Evolutionary conservation across 2,329 filamentous ascomycete genomes (phyloP).

Genomic region (Sporothrix mexicana): DNA sequence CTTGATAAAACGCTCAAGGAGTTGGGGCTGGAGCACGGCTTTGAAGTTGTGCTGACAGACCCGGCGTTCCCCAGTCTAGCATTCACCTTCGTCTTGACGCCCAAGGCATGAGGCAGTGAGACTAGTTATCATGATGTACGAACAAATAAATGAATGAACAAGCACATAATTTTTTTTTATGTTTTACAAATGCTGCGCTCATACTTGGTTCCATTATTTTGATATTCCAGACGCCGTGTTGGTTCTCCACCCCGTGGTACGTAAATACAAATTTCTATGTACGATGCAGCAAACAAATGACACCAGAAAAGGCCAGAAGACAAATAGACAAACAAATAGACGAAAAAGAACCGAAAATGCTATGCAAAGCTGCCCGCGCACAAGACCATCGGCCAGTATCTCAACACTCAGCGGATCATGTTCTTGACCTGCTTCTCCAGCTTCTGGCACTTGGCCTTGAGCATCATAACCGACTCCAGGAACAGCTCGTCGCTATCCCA

Average conservation of each 20-base stretch:
- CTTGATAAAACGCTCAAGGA: slow-evolving; percentile 77
- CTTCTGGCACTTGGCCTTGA: slow-evolving; percentile 82
- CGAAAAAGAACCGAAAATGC: slow-evolving; percentile 22
- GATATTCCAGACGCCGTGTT: slow-evolving; percentile 36
- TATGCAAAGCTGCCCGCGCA: slow-evolving; percentile 17
- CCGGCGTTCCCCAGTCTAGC: slow-evolving; percentile 81
- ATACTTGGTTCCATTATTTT: slow-evolving; percentile 23
- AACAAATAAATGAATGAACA: neutral
- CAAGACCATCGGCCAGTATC: neutral
- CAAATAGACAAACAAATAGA: neutral
- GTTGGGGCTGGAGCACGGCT: slow-evolving; percentile 73
- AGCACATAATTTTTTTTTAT: neutral
- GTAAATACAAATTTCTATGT: slow-evolving; percentile 31
- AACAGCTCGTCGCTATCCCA: slow-evolving; percentile 94
- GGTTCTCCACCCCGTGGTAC: slow-evolving; percentile 32
- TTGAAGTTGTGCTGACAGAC: slow-evolving; percentile 91
- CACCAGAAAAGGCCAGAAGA: slow-evolving; percentile 25
- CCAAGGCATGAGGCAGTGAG: slow-evolving; percentile 44
- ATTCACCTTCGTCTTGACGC: slow-evolving; percentile 62
- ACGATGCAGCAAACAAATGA: slow-evolving; percentile 26
- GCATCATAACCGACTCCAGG: slow-evolving; percentile 80
- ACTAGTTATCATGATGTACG: neutral
- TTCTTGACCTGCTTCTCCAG: slow-evolving; percentile 73
- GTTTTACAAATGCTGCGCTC: neutral
- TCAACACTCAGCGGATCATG: slow-evolving; percentile 57